These are phyloP conservation scores for Effrenium voratum DNA, from an alignment of 73 alveolate genomes.

Conservation along the genomic window DNA sequence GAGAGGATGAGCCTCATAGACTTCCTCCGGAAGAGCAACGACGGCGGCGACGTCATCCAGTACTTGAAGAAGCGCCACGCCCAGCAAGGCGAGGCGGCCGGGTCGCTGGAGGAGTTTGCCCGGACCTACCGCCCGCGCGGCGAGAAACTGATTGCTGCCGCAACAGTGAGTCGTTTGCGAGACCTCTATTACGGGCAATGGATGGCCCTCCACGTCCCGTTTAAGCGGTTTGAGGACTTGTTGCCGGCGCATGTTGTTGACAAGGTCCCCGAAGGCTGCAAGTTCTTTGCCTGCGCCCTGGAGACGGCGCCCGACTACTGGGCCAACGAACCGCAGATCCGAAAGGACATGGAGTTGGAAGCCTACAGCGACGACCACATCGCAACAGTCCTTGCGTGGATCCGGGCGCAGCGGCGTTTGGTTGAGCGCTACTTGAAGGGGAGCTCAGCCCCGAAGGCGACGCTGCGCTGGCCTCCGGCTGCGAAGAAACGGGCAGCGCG, in stretches of 20 bases:
- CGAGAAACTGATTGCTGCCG: slow-evolving; percentile 21
- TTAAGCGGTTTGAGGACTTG: no score
- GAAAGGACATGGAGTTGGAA: not conserved
- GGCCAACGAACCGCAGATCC: not conserved
- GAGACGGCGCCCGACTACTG: not conserved
- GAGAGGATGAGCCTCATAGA: slow-evolving; percentile 14
- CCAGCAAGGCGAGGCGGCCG: not conserved
- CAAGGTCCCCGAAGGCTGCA: not conserved
- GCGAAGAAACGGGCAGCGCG: no score
- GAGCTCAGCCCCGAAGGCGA: no score
- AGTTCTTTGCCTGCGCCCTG: not conserved
- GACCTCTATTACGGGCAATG: no score
- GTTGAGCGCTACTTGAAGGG: not conserved
- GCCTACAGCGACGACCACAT: not conserved
- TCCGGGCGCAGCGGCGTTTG: not conserved
- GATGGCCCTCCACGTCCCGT: no score
- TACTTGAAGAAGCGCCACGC: not conserved
- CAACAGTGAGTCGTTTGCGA: no score
- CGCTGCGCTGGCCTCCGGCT: no score
- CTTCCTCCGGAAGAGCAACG: slow-evolving; percentile 32
- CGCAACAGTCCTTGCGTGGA: not conserved
- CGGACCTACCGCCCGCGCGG: not conserved
- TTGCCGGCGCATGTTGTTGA: not conserved
- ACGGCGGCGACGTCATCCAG: not conserved
- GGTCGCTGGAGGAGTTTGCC: not conserved